Conservation (phyloP, 768 basidiomycete species). For the Kwoniella shandongensis region DNA sequence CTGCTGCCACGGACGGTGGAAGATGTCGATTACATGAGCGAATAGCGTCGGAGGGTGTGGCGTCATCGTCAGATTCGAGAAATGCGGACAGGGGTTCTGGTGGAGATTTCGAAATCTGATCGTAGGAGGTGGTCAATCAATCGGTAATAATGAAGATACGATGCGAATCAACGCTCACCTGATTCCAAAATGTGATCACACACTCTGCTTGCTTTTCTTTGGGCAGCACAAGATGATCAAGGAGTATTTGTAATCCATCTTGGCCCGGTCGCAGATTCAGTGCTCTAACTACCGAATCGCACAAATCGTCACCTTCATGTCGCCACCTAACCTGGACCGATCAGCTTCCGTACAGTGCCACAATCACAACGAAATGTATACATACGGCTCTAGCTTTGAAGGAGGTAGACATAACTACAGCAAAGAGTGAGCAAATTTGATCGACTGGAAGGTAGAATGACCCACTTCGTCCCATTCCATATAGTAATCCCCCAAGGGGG, state of each 20-base stretch:
- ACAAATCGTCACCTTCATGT: slow-evolving; percentile 33
- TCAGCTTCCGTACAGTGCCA: neutral
- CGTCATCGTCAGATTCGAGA: slow-evolving; percentile 9
- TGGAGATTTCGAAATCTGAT: slow-evolving; percentile 11
- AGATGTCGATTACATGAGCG: slow-evolving; percentile 10
- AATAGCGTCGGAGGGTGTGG: slow-evolving; percentile 4
- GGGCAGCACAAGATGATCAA: slow-evolving; percentile 31
- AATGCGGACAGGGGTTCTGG: slow-evolving; percentile 11
- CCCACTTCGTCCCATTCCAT: slow-evolving; percentile 37
- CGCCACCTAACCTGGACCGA: slow-evolving; percentile 20
- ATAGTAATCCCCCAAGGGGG: slow-evolving; percentile 28
- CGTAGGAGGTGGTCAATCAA: neutral
- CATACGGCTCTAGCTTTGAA: slow-evolving; percentile 27
- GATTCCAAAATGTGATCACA: slow-evolving; percentile 39
- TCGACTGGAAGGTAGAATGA: neutral
- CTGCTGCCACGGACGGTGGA: slow-evolving; percentile 34
- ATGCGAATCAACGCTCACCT: slow-evolving; percentile 24
- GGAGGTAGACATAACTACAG: slow-evolving; percentile 26
- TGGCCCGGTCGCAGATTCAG: slow-evolving; percentile 40
- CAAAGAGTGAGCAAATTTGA: neutral
- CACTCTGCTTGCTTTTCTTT: slow-evolving; percentile 19
- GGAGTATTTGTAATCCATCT: slow-evolving; percentile 36
- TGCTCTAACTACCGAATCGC: slow-evolving; percentile 37
- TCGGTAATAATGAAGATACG: neutral
- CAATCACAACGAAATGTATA: neutral